Base-by-base conservation (phyloP, 768 basidiomycete species). In the Pholiota microspora region DNA sequence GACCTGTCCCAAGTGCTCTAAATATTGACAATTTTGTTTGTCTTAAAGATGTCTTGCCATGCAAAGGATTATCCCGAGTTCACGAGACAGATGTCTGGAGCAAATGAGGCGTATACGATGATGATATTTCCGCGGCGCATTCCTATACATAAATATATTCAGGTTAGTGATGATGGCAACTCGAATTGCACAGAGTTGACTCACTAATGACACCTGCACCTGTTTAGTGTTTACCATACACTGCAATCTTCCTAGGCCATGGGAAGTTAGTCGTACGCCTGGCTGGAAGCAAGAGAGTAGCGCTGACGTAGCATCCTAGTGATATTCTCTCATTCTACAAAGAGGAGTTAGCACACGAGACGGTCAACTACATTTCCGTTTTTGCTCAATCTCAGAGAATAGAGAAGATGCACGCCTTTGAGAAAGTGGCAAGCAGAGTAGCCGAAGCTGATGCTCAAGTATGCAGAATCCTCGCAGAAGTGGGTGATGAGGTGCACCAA, bases 241-340 rank as follows among this genome's bases (percentile, higher is more conserved):
- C 46, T 46, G 24, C 32, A 10, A 31, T 31, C 9, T 54, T n/a
- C 24, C 5, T 54, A 15, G 32, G 53, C 0, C 45, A 47, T n/a
- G 24, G 24, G 29, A 54, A 54, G 53, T 54, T 16, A 32, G 51
- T 44, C 8, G 31, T 12, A 36, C 7, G n/a, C n/a, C n/a, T n/a
- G n/a, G 8, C 7, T n/a, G n/a, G n/a, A n/a, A 27, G n/a, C 7
- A 24, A 10, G 13, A 2, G 1, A 54, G 6, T n/a, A 31, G 9
- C 7, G 16, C 21, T 46, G 15, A 13, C 34, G 25, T 25, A 16
- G 18, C 13, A 40, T 21, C 24, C 35, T 27, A 76, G 74, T 53
- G 74, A 77, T 34, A 59, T 75, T 21, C 56, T 75, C 1, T 76
- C 70, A 0, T 76, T 76, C 50, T 71, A 76, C 55, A 69, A 77